phyloP scores from a whole-genome alignment of 257 asterid species.

The Sherardia arvensis region DNA sequence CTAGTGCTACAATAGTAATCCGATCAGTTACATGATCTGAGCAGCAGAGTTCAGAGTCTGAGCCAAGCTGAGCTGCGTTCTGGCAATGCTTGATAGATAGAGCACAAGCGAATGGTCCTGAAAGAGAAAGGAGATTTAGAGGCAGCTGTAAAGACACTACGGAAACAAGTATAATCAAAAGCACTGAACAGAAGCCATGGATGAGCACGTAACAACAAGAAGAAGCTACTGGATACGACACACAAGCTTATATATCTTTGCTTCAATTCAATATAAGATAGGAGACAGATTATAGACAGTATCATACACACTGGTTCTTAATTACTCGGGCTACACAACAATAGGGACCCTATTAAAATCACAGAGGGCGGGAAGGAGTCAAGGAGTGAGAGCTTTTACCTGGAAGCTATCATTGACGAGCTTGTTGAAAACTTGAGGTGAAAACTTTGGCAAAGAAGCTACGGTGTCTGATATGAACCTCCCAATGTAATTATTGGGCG shows the following conservation, averaged over 20 bases:
- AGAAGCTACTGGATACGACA: neutral
- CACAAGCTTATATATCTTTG: neutral
- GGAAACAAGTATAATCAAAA: neutral
- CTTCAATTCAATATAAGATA: neutral
- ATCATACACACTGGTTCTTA: neutral
- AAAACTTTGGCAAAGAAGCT: conserved; percentile 62
- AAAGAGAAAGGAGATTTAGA: neutral
- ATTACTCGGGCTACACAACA: neutral
- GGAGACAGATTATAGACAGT: neutral
- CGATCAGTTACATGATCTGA: conserved; percentile 49
- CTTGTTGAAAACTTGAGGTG: conserved; percentile 38
- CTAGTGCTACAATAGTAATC: neutral
- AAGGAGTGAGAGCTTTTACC: conserved; percentile 31
- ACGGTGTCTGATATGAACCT: conserved; percentile 58
- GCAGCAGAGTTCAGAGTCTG: conserved; percentile 93
- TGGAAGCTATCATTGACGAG: conserved; percentile 52
- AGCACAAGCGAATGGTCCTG: conserved; percentile 82
- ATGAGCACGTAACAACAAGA: neutral
- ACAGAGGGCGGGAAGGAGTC: neutral
- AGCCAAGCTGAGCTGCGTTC: conserved; percentile 91
- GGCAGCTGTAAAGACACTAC: neutral
- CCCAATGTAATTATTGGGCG: conserved; percentile 69
- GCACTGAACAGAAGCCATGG: too few relatives aligned
- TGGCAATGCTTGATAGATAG: conserved; percentile 87
- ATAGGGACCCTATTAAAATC: neutral